phyloP scores from a whole-genome alignment of 345 rosid genomes.

The sweet orange (Citrus sinensis) region DVS_A1.0 CM039165.1:36564501-36565000 shows the following conservation, averaged over 20 bases:
- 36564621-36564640: neutral
- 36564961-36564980: conserved; percentile 72
- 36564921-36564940: conserved; percentile 82
- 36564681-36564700: neutral
- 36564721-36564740: conserved; percentile 53
- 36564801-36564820: conserved; percentile 76
- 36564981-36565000: conserved; percentile 85
- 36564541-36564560: neutral
- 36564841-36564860: conserved; percentile 3
- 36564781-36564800: conserved; percentile 83
- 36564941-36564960: conserved; percentile 74
- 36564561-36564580: neutral
- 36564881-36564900: conserved; percentile 1
- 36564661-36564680: neutral
- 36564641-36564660: neutral
- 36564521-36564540: neutral
- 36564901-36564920: conserved; percentile 52
- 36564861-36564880: conserved; percentile 5
- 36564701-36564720: neutral
- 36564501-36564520: neutral
- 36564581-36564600: neutral
- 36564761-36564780: conserved; percentile 80
- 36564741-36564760: conserved; percentile 81
- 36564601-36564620: neutral
- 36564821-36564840: conserved; percentile 68